Evolutionary conservation across 2,329 filamentous ascomycete species (phyloP).

Genomic region (Aspergillus sojae): DNA sequence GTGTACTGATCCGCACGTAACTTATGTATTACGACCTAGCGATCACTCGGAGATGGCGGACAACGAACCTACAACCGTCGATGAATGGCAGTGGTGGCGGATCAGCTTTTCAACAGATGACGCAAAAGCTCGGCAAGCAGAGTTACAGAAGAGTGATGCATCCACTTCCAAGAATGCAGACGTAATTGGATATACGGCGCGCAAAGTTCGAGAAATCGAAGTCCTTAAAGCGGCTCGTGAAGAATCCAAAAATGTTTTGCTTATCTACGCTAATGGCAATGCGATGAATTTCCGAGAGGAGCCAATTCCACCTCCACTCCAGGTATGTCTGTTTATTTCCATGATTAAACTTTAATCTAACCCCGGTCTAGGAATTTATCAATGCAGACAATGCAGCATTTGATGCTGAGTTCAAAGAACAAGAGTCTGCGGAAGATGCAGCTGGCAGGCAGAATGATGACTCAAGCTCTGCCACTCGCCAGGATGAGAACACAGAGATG

Average conservation of each 20-base stretch:
- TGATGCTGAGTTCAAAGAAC: constrained; percentile 35
- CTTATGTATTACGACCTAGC: constrained; percentile 54
- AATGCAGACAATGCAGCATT: constrained; percentile 52
- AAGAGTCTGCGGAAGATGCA: constrained; percentile 19
- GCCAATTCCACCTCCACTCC: constrained; percentile 38
- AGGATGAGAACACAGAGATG: background rate
- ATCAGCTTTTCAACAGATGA: constrained; percentile 53
- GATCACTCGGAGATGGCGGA: constrained; percentile 23
- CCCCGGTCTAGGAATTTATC: constrained; percentile 47
- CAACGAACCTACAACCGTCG: constrained; percentile 22
- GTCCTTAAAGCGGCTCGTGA: constrained; percentile 57
- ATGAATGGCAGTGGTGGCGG: constrained; percentile 59
- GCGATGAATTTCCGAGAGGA: constrained; percentile 40
- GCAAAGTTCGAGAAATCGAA: constrained; percentile 53
- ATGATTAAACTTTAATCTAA: constrained; percentile 15
- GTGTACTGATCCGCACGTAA: constrained; percentile 59
- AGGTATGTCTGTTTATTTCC: constrained; percentile 30
- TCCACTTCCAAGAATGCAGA: constrained; percentile 32
- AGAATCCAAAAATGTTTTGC: constrained; percentile 55
- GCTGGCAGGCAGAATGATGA: constrained; percentile 5
- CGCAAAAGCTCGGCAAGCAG: constrained; percentile 38
- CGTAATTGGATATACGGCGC: constrained; percentile 43
- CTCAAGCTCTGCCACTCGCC: background rate
- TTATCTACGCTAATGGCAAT: constrained; percentile 62
- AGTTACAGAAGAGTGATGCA: constrained; percentile 23